A percentile compares a stretch with the other conserved stretches of the same genome.
Evolutionary conservation across 306 rosid species (phyloP).

Genomic region (Cicer chorassanicum): DNA sequence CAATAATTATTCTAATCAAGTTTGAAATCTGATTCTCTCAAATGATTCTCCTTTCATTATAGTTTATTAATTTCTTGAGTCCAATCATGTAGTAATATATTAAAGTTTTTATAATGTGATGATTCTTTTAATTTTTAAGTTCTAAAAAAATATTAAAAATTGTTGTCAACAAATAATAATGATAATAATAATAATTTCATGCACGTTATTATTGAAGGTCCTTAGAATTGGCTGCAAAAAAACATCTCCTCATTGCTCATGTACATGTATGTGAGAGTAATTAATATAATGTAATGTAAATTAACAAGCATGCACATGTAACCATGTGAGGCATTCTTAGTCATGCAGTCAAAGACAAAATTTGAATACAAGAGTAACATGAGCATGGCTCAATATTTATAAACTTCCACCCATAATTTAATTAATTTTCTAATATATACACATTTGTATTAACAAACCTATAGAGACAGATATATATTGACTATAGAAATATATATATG

Average conservation of each 20-base stretch:
- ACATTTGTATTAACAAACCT: slow-evolving; percentile 23
- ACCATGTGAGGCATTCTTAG: slow-evolving; percentile 50
- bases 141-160: no score
- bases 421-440: not conserved
- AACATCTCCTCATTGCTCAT: not conserved
- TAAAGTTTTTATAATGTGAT: no score
- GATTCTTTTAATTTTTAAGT: no score
- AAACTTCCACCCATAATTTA: slow-evolving; percentile 17
- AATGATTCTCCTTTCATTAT: no score
- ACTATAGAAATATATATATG: slow-evolving; percentile 3
- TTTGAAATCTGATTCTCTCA: no score
- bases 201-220: not conserved
- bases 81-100: no score
- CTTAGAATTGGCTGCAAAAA: slow-evolving; percentile 16
- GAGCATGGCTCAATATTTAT: slow-evolving; percentile 25
- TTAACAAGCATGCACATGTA: slow-evolving; percentile 55
- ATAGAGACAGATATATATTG: slow-evolving; percentile 9
- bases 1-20: no score
- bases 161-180: no score
- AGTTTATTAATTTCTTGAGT: no score
- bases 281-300: slow-evolving; percentile 10
- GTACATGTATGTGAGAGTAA: not conserved
- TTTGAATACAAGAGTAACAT: slow-evolving; percentile 37
- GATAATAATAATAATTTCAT: not conserved
- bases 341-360: slow-evolving; percentile 43